A percentile compares a stretch with the other conserved stretches of the same genome.
These are phyloP conservation scores for Pseudocercospora macadamiae DNA, from an alignment of 2,329 filamentous ascomycete species.

Conservation along the genomic window DNA sequence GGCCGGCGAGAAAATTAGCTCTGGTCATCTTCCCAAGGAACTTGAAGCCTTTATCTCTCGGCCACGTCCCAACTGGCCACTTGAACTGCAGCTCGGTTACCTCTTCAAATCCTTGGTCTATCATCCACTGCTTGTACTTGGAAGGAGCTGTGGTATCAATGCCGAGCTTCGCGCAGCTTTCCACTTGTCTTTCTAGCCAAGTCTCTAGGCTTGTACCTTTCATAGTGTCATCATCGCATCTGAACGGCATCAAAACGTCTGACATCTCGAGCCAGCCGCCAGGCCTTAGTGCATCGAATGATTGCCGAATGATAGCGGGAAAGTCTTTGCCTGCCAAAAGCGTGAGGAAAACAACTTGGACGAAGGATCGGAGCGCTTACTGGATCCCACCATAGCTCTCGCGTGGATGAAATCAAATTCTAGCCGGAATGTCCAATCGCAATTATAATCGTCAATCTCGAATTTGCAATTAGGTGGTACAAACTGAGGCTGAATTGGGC, in stretches of 20 bases:
- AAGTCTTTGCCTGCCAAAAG: conserved; percentile 29
- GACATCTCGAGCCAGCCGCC: conserved; percentile 41
- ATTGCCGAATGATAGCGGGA: conserved; percentile 24
- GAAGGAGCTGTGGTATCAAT: background rate
- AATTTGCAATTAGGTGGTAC: conserved; percentile 13
- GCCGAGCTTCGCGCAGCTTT: background rate
- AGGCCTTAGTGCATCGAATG: conserved; percentile 27
- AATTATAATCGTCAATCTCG: conserved; percentile 5
- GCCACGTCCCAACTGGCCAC: conserved; percentile 27
- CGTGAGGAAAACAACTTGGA: too few species aligned
- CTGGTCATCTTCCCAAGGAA: conserved; percentile 22
- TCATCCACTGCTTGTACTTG: conserved; percentile 12
- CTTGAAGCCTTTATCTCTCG: conserved; percentile 29
- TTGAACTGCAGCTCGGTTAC: conserved; percentile 25
- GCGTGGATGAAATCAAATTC: conserved; percentile 32
- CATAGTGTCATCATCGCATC: background rate
- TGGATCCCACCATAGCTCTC: background rate
- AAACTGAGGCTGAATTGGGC: conserved; percentile 28
- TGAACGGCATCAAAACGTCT: conserved; percentile 28
- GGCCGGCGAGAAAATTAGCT: conserved; percentile 37
- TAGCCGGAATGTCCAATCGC: conserved; percentile 16
- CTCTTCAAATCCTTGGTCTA: conserved; percentile 27
- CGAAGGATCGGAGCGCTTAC: too few species aligned
- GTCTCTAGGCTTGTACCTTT: background rate
- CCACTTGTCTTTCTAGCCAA: background rate